These are phyloP conservation scores for Xylaria scruposa DNA, from an alignment of 495 filamentous ascomycete genomes.

Conservation along the genomic window DNA sequence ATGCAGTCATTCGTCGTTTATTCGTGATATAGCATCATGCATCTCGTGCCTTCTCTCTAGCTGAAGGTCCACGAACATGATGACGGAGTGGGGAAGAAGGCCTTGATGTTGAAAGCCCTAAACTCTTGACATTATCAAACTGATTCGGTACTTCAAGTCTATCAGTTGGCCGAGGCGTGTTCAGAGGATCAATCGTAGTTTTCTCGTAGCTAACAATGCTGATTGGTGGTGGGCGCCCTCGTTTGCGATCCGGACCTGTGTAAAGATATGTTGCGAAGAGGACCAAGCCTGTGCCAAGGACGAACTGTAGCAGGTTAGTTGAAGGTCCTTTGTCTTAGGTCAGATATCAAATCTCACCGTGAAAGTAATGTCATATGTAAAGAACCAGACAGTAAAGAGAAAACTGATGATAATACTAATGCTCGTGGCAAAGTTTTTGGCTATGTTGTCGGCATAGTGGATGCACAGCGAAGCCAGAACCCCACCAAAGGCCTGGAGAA, in stretches of 20 bases:
- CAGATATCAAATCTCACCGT: constrained; percentile 60
- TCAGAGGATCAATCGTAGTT: constrained; percentile 59
- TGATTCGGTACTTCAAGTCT: constrained; percentile 45
- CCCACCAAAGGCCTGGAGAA: constrained; percentile 82
- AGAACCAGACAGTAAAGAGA: constrained; percentile 82
- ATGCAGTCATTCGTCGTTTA: not conserved
- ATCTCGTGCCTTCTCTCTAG: constrained; percentile 47
- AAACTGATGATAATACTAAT: constrained; percentile 87
- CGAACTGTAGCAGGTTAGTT: constrained; percentile 62
- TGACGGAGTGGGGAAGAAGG: constrained; percentile 68
- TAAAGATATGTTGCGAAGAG: constrained; percentile 85
- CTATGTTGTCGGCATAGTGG: constrained; percentile 85
- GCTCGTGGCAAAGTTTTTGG: constrained; percentile 90
- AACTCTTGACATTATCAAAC: constrained; percentile 56
- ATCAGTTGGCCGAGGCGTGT: constrained; percentile 44
- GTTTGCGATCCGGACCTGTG: constrained; percentile 62
- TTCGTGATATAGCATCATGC: constrained; percentile 37
- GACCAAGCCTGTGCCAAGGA: constrained; percentile 79
- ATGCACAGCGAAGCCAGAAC: constrained; percentile 83
- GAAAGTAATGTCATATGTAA: constrained; percentile 64
- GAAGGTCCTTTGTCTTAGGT: constrained; percentile 16
- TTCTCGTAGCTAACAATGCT: constrained; percentile 80
- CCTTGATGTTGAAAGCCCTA: constrained; percentile 68
- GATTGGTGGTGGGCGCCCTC: constrained; percentile 73
- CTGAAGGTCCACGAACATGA: constrained; percentile 54